Percentiles rank a stretch among this genome's conserved stretches.
phyloP scores from a whole-genome alignment of 345 rosid species.

The Physaria fendleri region DNA sequence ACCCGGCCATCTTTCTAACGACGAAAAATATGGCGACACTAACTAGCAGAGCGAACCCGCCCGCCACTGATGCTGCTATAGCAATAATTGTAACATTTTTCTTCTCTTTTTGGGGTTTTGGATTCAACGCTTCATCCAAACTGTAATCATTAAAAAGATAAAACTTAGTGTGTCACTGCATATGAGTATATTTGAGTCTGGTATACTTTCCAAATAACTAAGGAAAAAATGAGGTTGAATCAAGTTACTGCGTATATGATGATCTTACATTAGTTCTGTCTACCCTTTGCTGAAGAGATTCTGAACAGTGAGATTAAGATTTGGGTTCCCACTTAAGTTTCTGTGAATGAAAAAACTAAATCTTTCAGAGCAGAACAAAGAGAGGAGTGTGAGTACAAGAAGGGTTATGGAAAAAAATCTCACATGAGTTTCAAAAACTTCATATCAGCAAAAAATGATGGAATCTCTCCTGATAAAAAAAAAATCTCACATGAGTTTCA shows the following conservation, averaged over 20 bases:
- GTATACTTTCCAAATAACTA: neutral
- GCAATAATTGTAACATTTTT: neutral
- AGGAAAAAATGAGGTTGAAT: neutral
- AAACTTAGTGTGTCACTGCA: neutral
- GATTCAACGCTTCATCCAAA: neutral
- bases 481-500: slow-evolving; percentile 39
- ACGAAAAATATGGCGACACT: too few species aligned
- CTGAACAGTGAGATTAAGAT: neutral
- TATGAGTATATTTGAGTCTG: too few species aligned
- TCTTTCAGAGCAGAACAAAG: neutral
- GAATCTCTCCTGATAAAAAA: slow-evolving; percentile 32
- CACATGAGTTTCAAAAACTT: slow-evolving; percentile 39
- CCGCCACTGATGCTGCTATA: neutral
- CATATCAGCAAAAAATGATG: slow-evolving; percentile 40
- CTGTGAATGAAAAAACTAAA: neutral
- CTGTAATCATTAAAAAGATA: neutral
- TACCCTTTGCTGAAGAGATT: neutral
- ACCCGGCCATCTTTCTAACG: too few species aligned
- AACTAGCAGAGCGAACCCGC: neutral
- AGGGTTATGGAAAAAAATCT: slow-evolving; percentile 7
- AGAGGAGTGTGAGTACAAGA: neutral
- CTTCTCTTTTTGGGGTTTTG: neutral
- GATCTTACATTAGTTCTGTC: slow-evolving; percentile 8
- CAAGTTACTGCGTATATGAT: too few species aligned
- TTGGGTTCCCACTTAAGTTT: slow-evolving; percentile 5